These are phyloP conservation scores for Aaosphaeria pasadenensis DNA, from an alignment of 2,329 filamentous ascomycete genomes.

Conservation along the genomic window DNA sequence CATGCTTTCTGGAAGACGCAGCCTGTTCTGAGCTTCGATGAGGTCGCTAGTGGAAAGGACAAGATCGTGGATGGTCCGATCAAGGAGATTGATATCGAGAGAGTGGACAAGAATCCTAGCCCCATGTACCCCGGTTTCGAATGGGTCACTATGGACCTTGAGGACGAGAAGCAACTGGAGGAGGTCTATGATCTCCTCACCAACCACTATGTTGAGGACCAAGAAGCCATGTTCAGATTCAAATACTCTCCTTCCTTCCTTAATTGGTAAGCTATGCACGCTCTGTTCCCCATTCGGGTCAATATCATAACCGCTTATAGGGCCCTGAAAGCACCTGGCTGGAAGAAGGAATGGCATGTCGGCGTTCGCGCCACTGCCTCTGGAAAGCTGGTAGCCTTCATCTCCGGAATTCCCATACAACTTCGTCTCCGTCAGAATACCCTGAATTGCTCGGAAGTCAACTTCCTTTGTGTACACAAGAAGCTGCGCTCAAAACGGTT, in stretches of 20 bases:
- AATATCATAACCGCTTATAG: constrained; percentile 41
- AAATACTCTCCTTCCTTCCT: constrained; percentile 89
- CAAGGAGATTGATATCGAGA: constrained; percentile 71
- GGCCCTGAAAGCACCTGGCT: constrained; percentile 92
- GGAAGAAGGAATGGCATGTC: constrained; percentile 92
- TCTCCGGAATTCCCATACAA: constrained; percentile 85
- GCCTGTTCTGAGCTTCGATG: constrained; percentile 79
- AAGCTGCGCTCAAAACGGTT: constrained; percentile 92
- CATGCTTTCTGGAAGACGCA: constrained; percentile 99
- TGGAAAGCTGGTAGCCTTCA: constrained; percentile 88
- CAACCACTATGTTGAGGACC: constrained; percentile 95
- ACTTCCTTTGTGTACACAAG: constrained; percentile 98
- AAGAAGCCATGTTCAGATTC: constrained; percentile 96
- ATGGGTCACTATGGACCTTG: constrained; percentile 89
- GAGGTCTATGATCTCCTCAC: constrained; percentile 91
- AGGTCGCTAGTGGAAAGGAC: constrained; percentile 39
- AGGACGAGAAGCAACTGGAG: constrained; percentile 70
- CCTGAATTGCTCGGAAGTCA: constrained; percentile 85
- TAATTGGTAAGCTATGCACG: constrained; percentile 65
- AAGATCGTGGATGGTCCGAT: constrained; percentile 75
- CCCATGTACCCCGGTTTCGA: constrained; percentile 77
- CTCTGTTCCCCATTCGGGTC: no score
- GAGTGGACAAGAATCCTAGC: constrained; percentile 74
- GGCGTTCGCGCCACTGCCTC: constrained; percentile 84
- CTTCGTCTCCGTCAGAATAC: constrained; percentile 75